These are phyloP conservation scores for Beauveria caledonica DNA, from an alignment of 2,329 filamentous ascomycete genomes.

Conservation along the genomic window DNA sequence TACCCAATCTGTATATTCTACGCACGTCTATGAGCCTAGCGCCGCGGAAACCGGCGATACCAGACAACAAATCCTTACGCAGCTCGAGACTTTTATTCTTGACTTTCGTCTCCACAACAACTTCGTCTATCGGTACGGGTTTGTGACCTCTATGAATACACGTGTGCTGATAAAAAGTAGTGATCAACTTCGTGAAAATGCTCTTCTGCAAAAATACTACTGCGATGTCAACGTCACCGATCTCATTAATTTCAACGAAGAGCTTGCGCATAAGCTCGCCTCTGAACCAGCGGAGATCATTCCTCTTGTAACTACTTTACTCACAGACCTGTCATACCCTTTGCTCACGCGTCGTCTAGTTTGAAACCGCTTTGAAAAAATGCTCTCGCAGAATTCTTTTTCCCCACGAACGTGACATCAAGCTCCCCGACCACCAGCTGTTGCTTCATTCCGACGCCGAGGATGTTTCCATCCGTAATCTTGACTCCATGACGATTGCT, in stretches of 20 bases:
- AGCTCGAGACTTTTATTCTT: slow-evolving; percentile 84
- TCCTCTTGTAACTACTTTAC: slow-evolving; percentile 56
- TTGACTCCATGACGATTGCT: slow-evolving; percentile 87
- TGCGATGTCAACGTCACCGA: slow-evolving; percentile 96
- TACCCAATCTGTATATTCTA: slow-evolving; percentile 75
- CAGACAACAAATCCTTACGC: slow-evolving; percentile 63
- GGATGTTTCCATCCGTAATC: slow-evolving; percentile 84
- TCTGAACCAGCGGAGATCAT: slow-evolving; percentile 90
- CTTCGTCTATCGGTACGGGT: slow-evolving; percentile 78
- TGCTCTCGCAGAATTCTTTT: slow-evolving; percentile 93
- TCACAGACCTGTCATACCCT: neutral
- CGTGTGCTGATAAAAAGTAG: slow-evolving; percentile 49
- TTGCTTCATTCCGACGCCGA: slow-evolving; percentile 88
- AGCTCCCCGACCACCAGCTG: slow-evolving; percentile 84
- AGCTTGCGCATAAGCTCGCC: slow-evolving; percentile 80
- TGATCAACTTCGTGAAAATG: slow-evolving; percentile 93
- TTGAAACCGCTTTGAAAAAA: slow-evolving; percentile 80
- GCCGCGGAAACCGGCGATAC: slow-evolving; percentile 60
- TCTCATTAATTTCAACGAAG: slow-evolving; percentile 91
- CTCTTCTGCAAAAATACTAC: slow-evolving; percentile 86
- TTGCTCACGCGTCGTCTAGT: slow-evolving; percentile 43
- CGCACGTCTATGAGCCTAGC: slow-evolving; percentile 68
- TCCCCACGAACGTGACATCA: slow-evolving; percentile 57
- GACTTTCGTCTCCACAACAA: slow-evolving; percentile 90
- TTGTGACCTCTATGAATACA: neutral